Evolutionary conservation across 345 rosid species (phyloP), one percentile per base, ranked within the genome.

Genomic region (Chamaenerion angustifolium): DNA sequence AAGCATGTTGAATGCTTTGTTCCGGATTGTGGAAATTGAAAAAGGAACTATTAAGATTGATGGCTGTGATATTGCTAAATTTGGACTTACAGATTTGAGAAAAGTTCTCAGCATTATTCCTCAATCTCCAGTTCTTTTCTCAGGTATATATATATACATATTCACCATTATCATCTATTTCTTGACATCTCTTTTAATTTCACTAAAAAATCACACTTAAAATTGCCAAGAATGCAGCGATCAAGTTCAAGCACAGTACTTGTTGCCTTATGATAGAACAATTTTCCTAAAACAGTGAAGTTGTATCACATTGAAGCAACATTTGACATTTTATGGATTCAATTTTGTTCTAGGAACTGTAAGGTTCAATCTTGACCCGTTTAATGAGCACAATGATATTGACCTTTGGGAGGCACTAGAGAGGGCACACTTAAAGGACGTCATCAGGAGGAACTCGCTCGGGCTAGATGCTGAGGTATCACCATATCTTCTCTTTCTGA

Each of bases 41-140:
- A 82, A 69, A 14, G 96, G 98, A 66, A 75, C 80, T 62, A 76
- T 92, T 27, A 40, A 59, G 62, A 80, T 92, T 46, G 96, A 92
- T 70, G 79, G 75, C 43, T 76, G 45, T 59, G 81, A 84, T 56
- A 64, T 68, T 42, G 68, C 84, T 42, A 74, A 66, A 58, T 75
- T 87, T 21, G 98, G 96, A 55, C 64, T 87, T 45, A 72, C 64
- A 41, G 98, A 82, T 74, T 64, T 92, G 52, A 77, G 94, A 41
- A 80, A 76, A 73, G 80, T 75, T 49, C 88, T 87, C 41, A 72
- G 95, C 60, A 80, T 92, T 55, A 92, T 92, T 66, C 94, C 96
- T 7, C 96, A 92, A 48, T 77, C 95, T 10, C 98, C 98, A 2
- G 90, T 87, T 78, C 93, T 84, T 58, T 92, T 92, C 71, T 92